phyloP scores from a whole-genome alignment of 2,329 filamentous ascomycete species.

The Xylogone sp. region DNA sequence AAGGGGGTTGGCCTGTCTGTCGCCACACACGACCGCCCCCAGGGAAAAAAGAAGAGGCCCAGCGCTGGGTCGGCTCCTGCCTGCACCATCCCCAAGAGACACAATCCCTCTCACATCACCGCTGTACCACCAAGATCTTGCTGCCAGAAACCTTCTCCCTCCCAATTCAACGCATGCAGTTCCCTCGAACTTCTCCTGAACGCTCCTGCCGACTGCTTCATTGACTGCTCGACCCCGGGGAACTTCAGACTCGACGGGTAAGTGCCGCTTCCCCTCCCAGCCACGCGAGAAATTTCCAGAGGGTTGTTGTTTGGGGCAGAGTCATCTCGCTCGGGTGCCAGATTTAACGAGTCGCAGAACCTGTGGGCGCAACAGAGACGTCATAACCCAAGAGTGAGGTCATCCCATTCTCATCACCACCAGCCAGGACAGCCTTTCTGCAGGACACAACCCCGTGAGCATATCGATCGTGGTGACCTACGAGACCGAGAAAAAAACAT shows the following conservation, averaged over 20 bases:
- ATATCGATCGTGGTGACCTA: background rate
- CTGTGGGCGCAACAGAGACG: slow-evolving; percentile 1
- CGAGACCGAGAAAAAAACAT: background rate
- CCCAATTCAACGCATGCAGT: no score
- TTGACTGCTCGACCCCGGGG: background rate
- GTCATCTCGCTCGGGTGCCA: background rate
- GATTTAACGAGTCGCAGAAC: slow-evolving; percentile 4
- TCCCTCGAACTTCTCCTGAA: background rate
- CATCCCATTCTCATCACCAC: slow-evolving; percentile 2
- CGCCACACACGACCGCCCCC: background rate
- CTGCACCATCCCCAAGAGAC: background rate
- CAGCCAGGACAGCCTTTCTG: background rate
- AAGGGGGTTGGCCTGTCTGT: slow-evolving; percentile 1
- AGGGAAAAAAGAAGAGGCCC: background rate
- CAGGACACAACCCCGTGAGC: background rate
- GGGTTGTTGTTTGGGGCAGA: background rate
- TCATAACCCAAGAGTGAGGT: slow-evolving; percentile 1
- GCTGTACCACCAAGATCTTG: background rate
- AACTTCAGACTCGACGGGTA: background rate
- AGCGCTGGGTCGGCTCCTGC: background rate
- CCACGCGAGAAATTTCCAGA: background rate
- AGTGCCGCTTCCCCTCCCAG: background rate
- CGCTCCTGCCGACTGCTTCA: background rate
- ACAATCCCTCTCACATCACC: background rate
- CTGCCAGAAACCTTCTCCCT: no score